Evolutionary conservation across 2,329 filamentous ascomycete species (phyloP), one percentile per base, ranked within the genome.

Genomic region (Coniochaeta hoffmannii): DNA sequence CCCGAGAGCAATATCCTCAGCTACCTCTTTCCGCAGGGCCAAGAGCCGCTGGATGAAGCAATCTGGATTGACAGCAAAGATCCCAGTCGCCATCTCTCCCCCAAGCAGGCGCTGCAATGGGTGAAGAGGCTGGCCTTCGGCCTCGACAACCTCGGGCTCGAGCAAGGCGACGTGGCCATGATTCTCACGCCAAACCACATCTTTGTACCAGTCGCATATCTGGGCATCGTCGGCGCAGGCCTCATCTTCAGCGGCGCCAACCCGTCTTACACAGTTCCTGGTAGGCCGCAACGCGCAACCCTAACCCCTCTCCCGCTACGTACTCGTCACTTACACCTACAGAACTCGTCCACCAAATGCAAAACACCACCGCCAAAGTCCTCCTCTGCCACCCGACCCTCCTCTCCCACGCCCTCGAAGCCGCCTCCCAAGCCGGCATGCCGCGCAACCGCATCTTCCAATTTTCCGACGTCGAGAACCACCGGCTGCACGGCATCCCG

Each of bases 191-290:
- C 76, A 2, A 83, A 82, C 61, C 76, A 81, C 58, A 75, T 83
- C 36, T 80, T 78, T 59, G 73, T 82, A 1, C 79, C 79, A 0
- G 75, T 76, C 4, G 75, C 76, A 14, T 82, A 80, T 61, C 67
- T 82, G 5, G 79, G 77, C 2, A 74, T 79, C 36, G 74, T 80
- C 1, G 80, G 79, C 0, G 72, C 73, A 22, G 78, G 78, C 3
- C 75, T 71, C 56, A 72, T 78, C 22, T 83, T 83, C 65, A 81
- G 74, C 53, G 79, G 77, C 19, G 76, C 74, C 4, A 82, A 81
- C 61, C 78, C 79, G 14, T 69, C 69, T 10, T 81, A 79, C 59
- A 80, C 76, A 1, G 66, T 73, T 14, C 68, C 70, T 56, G 76
- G 76, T 76, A 61, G 59, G 69, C 63, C 30, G n/a, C n/a, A n/a